Conservation (phyloP, 2,329 filamentous ascomycete species). For the Alternaria arbusti region DNA sequence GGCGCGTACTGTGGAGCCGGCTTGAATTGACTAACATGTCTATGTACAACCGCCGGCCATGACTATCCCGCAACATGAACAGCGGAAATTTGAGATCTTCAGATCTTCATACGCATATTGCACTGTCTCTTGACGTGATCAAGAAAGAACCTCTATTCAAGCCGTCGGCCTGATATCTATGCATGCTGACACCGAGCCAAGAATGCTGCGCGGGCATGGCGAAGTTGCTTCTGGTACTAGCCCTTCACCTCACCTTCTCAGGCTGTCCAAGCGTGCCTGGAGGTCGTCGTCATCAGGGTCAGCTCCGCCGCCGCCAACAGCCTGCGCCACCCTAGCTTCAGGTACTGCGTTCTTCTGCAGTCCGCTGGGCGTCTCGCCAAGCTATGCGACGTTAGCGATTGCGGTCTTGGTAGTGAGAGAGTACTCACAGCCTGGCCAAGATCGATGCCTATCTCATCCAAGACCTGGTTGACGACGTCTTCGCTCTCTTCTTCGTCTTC, state of each 20-base stretch:
- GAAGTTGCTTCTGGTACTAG: background rate
- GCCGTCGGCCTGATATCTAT: background rate
- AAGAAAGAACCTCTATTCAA: background rate
- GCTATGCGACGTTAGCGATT: slow-evolving; percentile 58
- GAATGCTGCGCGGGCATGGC: background rate
- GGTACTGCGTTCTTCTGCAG: slow-evolving; percentile 75
- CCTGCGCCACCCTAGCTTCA: slow-evolving; percentile 83
- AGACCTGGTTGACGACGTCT: slow-evolving; percentile 92
- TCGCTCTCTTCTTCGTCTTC: slow-evolving; percentile 94
- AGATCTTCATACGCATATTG: background rate
- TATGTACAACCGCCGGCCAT: background rate
- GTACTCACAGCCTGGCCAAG: slow-evolving; percentile 80
- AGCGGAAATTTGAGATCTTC: background rate
- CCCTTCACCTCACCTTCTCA: slow-evolving; percentile 61
- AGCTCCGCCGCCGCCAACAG: slow-evolving; percentile 70
- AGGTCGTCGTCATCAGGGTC: slow-evolving; percentile 92
- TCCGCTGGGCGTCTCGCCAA: slow-evolving; percentile 88
- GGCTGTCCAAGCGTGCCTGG: slow-evolving; percentile 88
- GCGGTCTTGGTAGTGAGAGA: background rate
- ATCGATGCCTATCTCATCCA: slow-evolving; percentile 97
- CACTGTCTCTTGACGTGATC: background rate
- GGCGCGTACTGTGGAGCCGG: slow-evolving; percentile 15
- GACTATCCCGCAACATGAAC: background rate
- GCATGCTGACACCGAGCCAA: background rate
- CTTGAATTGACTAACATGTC: slow-evolving; percentile 7